Conservation (phyloP, 805 yeast species). For the Diddensiella santjacobensis region DNA sequence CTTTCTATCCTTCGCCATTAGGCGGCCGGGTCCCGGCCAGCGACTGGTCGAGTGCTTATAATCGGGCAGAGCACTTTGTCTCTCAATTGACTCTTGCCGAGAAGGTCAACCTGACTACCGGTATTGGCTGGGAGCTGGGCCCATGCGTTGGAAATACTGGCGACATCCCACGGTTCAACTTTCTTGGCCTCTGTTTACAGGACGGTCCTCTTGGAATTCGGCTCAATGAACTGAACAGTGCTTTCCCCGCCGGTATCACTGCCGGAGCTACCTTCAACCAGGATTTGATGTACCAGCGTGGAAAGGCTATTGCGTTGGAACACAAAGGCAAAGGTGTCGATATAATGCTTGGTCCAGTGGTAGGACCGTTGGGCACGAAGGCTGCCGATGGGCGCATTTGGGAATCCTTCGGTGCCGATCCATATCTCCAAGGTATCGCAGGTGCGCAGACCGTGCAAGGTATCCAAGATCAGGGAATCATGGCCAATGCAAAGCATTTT, state of each 20-base stretch:
- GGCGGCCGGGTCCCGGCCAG: conserved; percentile 25
- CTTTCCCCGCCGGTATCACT: neutral
- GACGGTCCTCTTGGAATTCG: neutral
- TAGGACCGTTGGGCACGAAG: neutral
- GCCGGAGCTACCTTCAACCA: neutral
- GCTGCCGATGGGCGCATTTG: neutral
- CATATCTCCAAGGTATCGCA: conserved; percentile 50
- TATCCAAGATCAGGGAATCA: conserved; percentile 52
- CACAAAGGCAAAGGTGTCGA: neutral
- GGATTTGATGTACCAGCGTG: neutral
- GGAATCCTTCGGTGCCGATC: neutral
- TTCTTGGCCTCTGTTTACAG: neutral
- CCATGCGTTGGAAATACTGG: conserved; percentile 37
- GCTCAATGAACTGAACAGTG: neutral
- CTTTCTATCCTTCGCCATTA: conserved; percentile 24
- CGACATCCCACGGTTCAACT: neutral
- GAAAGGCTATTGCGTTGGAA: neutral
- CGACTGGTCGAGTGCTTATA: conserved; percentile 56
- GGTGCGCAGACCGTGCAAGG: conserved; percentile 52
- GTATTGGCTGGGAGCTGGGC: conserved; percentile 63
- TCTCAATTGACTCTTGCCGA: conserved; percentile 54
- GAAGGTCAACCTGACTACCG: conserved; percentile 60
- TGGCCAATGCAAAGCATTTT: conserved; percentile 51
- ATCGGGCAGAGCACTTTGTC: conserved; percentile 53
- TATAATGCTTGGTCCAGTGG: neutral